Evolutionary conservation across 2,329 filamentous ascomycete genomes (phyloP), one percentile per base, ranked within the genome.

Genomic region (Penicillium sp.): DNA sequence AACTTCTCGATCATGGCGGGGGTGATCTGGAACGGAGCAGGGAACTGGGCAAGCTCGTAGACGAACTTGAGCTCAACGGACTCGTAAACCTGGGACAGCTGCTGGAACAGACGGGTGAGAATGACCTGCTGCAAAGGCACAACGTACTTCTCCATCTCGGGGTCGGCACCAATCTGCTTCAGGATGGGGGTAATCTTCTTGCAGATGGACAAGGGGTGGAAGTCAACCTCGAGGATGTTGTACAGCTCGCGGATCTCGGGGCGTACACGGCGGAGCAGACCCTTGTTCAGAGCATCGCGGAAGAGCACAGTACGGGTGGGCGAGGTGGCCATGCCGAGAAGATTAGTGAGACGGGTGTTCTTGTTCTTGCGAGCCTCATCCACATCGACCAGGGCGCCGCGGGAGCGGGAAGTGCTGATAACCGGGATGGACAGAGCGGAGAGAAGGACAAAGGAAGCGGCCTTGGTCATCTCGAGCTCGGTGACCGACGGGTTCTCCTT

Each of bases 361-460:
- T 97, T 97, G 83, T 94, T 97, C 84, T 96, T 97, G 77, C 89
- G 89, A 45, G 90, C 92, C 79, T 97, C 92, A 66, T 99, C 94
- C 56, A 96, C 92, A 75, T 99, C 94, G 49, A 97, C 89, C 76
- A 99, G 87, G 59, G 93, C 94, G 71, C 94, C 94, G 45, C 94
- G 90, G 53, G 94, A 99, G 70, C 94, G 88, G 29, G 92, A 92
- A 44, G 94, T 97, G 85, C 94, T 99, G 78, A 99, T 99, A 78
- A 99, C 94, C 13, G 94, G 94, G 62, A 99, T 99, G n/a, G 94
- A 89, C 52, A 99, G 86, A 49, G 94, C 93, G 20, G 94, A 96
- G 51, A 99, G 81, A 46, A 99, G 84, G 56, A 99, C 95, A 68
- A 96, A 97, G 0, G 94, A 97, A 18, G 94, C 93, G 57, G 92